phyloP scores from a whole-genome alignment of 176 grass and related monocot genomes.

The Carex kokanica region DNA sequence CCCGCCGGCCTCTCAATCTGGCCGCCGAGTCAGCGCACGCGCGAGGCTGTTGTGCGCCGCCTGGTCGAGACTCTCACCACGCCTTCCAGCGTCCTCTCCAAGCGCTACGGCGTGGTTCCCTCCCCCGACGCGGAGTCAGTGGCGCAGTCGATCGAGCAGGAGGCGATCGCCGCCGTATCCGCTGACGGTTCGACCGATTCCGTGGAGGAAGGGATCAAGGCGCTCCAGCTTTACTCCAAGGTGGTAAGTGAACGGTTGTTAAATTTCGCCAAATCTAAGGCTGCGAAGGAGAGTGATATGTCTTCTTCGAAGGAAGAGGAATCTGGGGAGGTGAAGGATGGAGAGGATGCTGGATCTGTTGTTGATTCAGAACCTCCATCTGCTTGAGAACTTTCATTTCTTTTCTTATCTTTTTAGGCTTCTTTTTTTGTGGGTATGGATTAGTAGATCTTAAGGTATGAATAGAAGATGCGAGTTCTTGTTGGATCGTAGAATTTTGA shows the following conservation, averaged over 20 bases:
- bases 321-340: conserved; percentile 21
- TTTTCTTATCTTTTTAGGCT: not conserved
- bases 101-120: conserved; percentile 62
- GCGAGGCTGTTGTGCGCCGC: conserved; percentile 76
- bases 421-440: not conserved
- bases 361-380: conserved; percentile 2
- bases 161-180: conserved; percentile 55
- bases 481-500: not conserved
- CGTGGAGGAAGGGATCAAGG: conserved; percentile 71
- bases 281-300: conserved; percentile 1
- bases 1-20: conserved; percentile 68
- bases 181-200: conserved; percentile 27
- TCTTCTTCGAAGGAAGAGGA: not conserved
- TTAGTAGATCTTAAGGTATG: not conserved
- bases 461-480: not conserved
- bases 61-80: conserved; percentile 64
- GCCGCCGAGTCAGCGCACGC: conserved; percentile 88
- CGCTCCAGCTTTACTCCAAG: conserved; percentile 79
- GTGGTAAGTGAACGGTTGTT: conserved; percentile 77
- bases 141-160: conserved; percentile 56
- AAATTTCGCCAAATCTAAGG: conserved; percentile 56
- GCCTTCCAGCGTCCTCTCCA: conserved; percentile 53
- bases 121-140: conserved; percentile 49
- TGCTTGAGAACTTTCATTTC: conserved; percentile 12
- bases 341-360: conserved; percentile 26